These are phyloP conservation scores for Lipomyces lipofer DNA, from an alignment of 805 yeast genomes.

Conservation along the genomic window DNA sequence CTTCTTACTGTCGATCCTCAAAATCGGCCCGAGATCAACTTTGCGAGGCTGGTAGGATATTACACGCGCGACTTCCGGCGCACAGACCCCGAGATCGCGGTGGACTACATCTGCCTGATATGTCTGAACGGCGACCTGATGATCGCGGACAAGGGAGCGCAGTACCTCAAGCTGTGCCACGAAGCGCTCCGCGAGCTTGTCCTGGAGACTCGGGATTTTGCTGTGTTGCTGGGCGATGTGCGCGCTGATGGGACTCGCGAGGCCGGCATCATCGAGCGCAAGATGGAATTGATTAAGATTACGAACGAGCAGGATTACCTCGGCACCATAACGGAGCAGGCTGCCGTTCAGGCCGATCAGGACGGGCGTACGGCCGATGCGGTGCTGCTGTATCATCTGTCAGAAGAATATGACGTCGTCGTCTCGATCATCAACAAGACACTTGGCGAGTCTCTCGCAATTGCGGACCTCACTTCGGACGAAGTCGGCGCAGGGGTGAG, in stretches of 20 bases:
- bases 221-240: constrained; percentile 78
- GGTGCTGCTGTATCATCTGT: constrained; percentile 77
- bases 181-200: constrained; percentile 82
- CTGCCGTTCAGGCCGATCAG: constrained; percentile 84
- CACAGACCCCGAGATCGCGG: constrained; percentile 86
- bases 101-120: constrained; percentile 79
- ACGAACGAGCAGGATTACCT: constrained; percentile 60
- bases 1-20: constrained; percentile 41
- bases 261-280: constrained; percentile 82
- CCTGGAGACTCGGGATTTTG: constrained; percentile 81
- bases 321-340: constrained; percentile 72
- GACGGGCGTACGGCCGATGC: constrained; percentile 90
- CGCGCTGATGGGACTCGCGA: constrained; percentile 71
- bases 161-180: constrained; percentile 61
- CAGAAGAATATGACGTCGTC: constrained; percentile 84
- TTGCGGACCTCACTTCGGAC: constrained; percentile 60
- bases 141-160: constrained; percentile 35
- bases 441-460: constrained; percentile 73
- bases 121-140: constrained; percentile 51
- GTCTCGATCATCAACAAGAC: constrained; percentile 70
- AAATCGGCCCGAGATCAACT: constrained; percentile 43
- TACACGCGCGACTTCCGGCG: constrained; percentile 81
- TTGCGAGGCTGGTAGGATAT: constrained; percentile 69
- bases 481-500: constrained; percentile 37
- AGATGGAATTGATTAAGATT: constrained; percentile 64